These are phyloP conservation scores for Candida schatavii DNA, from an alignment of 805 yeast species.

Conservation along the genomic window DNA sequence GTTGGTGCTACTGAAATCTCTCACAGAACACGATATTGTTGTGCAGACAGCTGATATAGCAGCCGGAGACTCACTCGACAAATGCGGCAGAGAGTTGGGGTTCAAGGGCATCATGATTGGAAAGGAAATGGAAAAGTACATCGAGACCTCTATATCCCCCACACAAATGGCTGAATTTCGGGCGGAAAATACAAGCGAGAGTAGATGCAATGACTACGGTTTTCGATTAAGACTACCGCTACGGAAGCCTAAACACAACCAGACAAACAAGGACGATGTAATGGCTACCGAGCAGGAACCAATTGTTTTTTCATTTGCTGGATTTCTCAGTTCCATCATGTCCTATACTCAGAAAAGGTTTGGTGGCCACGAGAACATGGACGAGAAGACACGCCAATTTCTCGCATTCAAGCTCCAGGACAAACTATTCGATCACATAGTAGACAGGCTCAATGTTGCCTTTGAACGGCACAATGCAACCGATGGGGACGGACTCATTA, in stretches of 20 bases:
- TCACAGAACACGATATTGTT: conserved; percentile 67
- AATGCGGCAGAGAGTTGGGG: conserved; percentile 85
- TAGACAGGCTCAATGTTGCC: conserved; percentile 58
- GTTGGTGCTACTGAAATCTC: conserved; percentile 63
- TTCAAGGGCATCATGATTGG: conserved; percentile 83
- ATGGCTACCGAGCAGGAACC: not conserved
- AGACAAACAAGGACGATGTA: conserved; percentile 7
- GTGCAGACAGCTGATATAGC: conserved; percentile 84
- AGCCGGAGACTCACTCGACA: conserved; percentile 89
- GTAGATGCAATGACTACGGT: conserved; percentile 17
- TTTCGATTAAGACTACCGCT: conserved; percentile 31
- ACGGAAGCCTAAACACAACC: conserved; percentile 25
- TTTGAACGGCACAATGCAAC: conserved; percentile 27
- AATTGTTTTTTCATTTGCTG: conserved; percentile 67
- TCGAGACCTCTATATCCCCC: conserved; percentile 27
- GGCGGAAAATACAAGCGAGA: conserved; percentile 17
- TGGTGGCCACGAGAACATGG: conserved; percentile 20
- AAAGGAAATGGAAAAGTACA: conserved; percentile 66
- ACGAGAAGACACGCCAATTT: conserved; percentile 47
- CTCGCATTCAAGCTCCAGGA: conserved; percentile 62
- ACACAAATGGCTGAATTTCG: conserved; percentile 25
- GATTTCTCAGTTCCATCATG: conserved; percentile 60
- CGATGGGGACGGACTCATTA: conserved; percentile 37
- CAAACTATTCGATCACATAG: conserved; percentile 67
- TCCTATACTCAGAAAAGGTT: conserved; percentile 17